Percentiles rank a stretch among this genome's conserved stretches.
Conservation (phyloP, 2,329 filamentous ascomycete genomes). For the Aspergillus floridensis region DNA sequence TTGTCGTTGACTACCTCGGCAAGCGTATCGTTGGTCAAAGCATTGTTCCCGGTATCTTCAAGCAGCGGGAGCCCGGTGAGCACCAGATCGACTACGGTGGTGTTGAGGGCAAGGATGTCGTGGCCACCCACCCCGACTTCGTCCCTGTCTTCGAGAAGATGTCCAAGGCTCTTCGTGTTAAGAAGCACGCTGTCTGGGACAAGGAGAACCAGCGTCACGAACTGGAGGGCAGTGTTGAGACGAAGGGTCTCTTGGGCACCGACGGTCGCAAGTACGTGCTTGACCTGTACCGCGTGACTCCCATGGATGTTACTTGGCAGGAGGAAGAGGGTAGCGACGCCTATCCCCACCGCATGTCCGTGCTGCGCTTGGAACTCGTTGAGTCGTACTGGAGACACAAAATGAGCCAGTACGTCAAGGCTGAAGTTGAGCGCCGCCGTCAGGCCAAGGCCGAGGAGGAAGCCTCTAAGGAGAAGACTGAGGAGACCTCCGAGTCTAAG, state of each 20-base stretch:
- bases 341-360: slow-evolving; percentile 96
- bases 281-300: slow-evolving; percentile 91
- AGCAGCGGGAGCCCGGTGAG: slow-evolving; percentile 94
- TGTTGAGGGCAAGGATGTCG: slow-evolving; percentile 93
- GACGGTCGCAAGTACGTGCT: slow-evolving; percentile 97
- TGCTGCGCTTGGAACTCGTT: slow-evolving; percentile 84
- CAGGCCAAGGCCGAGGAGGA: slow-evolving; percentile 41
- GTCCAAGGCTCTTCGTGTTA: slow-evolving; percentile 84
- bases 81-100: slow-evolving; percentile 99
- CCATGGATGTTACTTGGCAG: slow-evolving; percentile 85
- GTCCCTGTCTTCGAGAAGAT: slow-evolving; percentile 81
- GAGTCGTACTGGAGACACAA: slow-evolving; percentile 81
- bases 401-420: slow-evolving; percentile 84
- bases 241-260: slow-evolving; percentile 94
- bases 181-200: slow-evolving; percentile 96
- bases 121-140: slow-evolving; percentile 87
- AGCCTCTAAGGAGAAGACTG: slow-evolving; percentile 36
- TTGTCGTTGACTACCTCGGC: slow-evolving; percentile 94
- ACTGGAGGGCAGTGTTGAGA: slow-evolving; percentile 93
- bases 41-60: slow-evolving; percentile 98
- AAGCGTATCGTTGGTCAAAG: slow-evolving; percentile 97
- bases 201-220: slow-evolving; percentile 89
- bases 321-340: slow-evolving; percentile 65
- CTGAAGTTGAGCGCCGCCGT: slow-evolving; percentile 67
- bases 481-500: slow-evolving; percentile 41